phyloP scores from a whole-genome alignment of 2,329 filamentous ascomycete species.

The Pseudogymnoascus sp. region DNA sequence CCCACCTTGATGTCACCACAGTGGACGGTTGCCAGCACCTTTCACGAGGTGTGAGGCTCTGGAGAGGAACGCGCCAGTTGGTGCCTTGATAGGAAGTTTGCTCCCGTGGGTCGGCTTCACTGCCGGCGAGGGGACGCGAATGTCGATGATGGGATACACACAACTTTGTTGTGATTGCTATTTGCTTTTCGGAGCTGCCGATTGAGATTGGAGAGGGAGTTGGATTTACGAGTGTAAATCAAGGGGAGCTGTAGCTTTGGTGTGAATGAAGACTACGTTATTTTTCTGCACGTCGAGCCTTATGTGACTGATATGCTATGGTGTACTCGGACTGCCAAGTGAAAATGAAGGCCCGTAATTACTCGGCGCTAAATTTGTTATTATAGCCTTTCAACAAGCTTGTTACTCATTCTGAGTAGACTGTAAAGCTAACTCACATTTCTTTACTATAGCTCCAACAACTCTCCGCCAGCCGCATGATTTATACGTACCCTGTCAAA shows the following conservation, averaged over 20 bases:
- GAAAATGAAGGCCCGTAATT: background rate
- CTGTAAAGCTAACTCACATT: background rate
- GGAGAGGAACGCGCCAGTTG: constrained; percentile 49
- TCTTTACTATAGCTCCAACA: background rate
- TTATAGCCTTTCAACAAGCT: background rate
- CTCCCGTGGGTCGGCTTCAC: constrained; percentile 62
- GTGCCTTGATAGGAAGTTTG: constrained; percentile 64
- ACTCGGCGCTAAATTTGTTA: background rate
- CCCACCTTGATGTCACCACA: constrained; percentile 50
- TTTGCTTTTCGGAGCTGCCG: background rate
- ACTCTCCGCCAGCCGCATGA: background rate
- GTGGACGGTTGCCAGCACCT: constrained; percentile 64
- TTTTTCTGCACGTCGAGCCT: background rate
- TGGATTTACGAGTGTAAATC: background rate
- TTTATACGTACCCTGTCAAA: background rate
- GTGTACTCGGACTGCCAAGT: background rate
- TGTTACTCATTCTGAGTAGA: background rate
- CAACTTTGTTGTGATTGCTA: background rate
- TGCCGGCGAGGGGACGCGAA: constrained; percentile 64
- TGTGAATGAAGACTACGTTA: background rate
- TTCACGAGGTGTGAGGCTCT: constrained; percentile 49
- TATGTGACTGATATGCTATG: background rate
- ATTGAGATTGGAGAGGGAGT: background rate
- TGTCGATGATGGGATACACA: constrained; percentile 66
- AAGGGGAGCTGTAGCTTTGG: background rate